phyloP scores from a whole-genome alignment of 2,329 filamentous ascomycete genomes.

The Nigrograna mackinnonii region DNA sequence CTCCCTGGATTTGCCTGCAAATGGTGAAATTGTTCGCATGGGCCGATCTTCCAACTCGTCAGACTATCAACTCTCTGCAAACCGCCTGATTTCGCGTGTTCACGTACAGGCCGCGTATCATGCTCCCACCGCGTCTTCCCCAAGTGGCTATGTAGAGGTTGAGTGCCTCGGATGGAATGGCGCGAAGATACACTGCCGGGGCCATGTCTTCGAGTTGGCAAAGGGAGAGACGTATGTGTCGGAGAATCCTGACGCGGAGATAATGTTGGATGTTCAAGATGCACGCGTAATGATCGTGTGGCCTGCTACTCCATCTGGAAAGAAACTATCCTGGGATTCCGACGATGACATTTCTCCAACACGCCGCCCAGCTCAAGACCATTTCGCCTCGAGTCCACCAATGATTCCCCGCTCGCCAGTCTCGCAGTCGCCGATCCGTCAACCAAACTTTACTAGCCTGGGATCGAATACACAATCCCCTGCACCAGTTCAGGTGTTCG shows the following conservation, averaged over 20 bases:
- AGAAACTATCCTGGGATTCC: constrained; percentile 52
- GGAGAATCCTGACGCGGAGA: constrained; percentile 82
- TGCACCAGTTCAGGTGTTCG: constrained; percentile 38
- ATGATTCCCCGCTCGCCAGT: constrained; percentile 74
- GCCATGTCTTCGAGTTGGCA: constrained; percentile 78
- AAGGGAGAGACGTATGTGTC: constrained; percentile 92
- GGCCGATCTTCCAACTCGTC: constrained; percentile 93
- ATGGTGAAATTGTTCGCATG: constrained; percentile 82
- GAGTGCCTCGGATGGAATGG: constrained; percentile 96
- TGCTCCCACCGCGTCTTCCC: constrained; percentile 66
- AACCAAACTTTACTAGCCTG: constrained; percentile 44
- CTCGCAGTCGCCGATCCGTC: constrained; percentile 67
- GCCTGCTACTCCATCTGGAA: constrained; percentile 62
- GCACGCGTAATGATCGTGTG: constrained; percentile 87
- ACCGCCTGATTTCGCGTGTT: constrained; percentile 88
- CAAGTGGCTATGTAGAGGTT: constrained; percentile 81
- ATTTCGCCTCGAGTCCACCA: constrained; percentile 62
- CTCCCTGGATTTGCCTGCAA: constrained; percentile 77
- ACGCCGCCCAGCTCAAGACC: constrained; percentile 39
- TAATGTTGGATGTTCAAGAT: constrained; percentile 95
- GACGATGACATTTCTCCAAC: constrained; percentile 61
- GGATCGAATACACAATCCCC: constrained; percentile 37
- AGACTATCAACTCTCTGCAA: constrained; percentile 91
- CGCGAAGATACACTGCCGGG: constrained; percentile 87
- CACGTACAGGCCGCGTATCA: constrained; percentile 89